These are phyloP conservation scores for Iberis amara DNA, from an alignment of 441 rosid species.

Conservation along the genomic window DNA sequence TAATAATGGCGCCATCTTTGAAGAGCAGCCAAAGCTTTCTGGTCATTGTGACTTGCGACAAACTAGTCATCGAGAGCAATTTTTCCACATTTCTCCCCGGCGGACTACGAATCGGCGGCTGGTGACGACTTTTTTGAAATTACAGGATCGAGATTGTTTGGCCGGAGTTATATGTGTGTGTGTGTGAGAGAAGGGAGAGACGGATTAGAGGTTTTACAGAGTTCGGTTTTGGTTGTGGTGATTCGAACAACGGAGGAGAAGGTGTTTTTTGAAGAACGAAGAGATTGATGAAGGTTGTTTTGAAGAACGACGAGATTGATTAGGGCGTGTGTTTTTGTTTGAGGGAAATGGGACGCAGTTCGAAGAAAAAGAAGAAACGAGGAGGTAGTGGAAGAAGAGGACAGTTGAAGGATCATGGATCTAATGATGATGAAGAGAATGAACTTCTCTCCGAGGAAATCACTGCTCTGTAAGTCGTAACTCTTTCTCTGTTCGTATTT, in stretches of 20 bases:
- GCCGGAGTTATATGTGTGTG: not conserved
- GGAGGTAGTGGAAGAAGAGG: constrained; percentile 64
- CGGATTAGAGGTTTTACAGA: constrained; percentile 12
- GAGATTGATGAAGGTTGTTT: no score
- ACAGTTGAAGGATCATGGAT: constrained; percentile 56
- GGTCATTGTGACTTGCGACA: no score
- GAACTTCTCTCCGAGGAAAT: constrained; percentile 91
- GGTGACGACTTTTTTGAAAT: not conserved
- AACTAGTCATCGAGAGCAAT: not conserved
- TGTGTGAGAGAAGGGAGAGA: not conserved
- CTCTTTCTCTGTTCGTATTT: not conserved
- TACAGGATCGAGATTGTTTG: constrained; percentile 12
- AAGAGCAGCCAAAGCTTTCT: no score
- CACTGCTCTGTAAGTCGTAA: constrained; percentile 75
- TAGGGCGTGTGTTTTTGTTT: not conserved
- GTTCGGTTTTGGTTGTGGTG: constrained; percentile 11
- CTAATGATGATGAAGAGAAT: constrained; percentile 47
- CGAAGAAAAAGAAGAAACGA: constrained; percentile 75
- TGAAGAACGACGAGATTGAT: not conserved
- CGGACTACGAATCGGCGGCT: not conserved
- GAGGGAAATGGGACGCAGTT: constrained; percentile 52
- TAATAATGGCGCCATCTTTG: no score
- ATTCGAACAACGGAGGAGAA: not conserved
- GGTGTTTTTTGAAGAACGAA: not conserved
- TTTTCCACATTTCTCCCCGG: not conserved